These are phyloP conservation scores for Ustilago curta DNA, from an alignment of 1,284 basidiomycete genomes.

Conservation along the genomic window DNA sequence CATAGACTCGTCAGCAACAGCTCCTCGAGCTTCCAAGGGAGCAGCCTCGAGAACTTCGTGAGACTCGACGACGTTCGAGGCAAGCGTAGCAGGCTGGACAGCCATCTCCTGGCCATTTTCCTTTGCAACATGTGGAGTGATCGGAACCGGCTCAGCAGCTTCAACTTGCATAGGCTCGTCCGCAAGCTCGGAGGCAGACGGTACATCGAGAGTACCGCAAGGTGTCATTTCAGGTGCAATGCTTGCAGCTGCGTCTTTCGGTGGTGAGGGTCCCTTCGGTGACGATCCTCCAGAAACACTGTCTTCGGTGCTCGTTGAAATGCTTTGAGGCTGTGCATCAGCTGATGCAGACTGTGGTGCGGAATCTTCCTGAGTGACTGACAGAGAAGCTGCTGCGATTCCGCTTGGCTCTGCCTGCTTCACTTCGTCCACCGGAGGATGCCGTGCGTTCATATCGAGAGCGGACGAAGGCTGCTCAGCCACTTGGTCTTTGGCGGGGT, in stretches of 20 bases:
- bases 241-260: background rate
- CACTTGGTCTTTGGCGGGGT: background rate
- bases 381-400: background rate
- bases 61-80: background rate
- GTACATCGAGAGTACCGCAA: background rate
- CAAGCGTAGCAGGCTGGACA: background rate
- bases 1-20: background rate
- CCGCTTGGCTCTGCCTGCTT: background rate
- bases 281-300: background rate
- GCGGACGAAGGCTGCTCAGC: background rate
- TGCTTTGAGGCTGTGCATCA: background rate
- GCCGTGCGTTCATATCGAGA: background rate
- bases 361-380: background rate
- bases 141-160: background rate
- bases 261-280: background rate
- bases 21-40: background rate
- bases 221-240: background rate
- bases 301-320: background rate
- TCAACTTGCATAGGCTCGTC: conserved; percentile 3
- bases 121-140: background rate
- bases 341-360: background rate
- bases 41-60: background rate
- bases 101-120: background rate
- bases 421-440: background rate
- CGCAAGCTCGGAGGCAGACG: background rate